A percentile compares a stretch with the other conserved stretches of the same genome.
These are phyloP conservation scores for Macrocybe gigantea DNA, from an alignment of 768 basidiomycete species.

Conservation along the genomic window DNA sequence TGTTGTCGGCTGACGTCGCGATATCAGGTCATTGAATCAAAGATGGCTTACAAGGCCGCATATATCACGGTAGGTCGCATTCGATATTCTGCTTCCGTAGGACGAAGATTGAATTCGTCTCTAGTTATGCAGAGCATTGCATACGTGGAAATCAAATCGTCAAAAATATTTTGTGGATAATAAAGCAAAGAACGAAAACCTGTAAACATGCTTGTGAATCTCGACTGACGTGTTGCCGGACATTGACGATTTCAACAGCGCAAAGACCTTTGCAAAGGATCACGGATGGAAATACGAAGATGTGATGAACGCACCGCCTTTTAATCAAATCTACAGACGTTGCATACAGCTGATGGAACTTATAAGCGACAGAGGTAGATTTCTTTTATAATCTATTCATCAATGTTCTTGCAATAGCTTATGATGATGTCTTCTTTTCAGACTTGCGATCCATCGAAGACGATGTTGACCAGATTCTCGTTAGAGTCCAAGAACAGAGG, in stretches of 20 bases:
- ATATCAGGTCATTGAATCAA: slow-evolving; percentile 3
- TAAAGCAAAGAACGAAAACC: slow-evolving; percentile 8
- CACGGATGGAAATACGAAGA: slow-evolving; percentile 40
- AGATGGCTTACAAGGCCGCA: slow-evolving; percentile 2
- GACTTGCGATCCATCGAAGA: slow-evolving; percentile 7
- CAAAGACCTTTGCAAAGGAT: slow-evolving; percentile 20
- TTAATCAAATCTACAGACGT: slow-evolving; percentile 27
- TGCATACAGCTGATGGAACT: slow-evolving; percentile 16
- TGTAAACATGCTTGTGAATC: slow-evolving; percentile 10
- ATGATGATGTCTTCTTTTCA: no score
- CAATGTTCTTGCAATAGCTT: no score
- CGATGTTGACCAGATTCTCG: slow-evolving; percentile 17
- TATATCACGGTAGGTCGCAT: slow-evolving; percentile 9
- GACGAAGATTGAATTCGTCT: neutral
- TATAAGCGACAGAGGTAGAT: no score
- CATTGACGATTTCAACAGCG: slow-evolving; percentile 21
- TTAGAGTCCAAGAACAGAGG: slow-evolving; percentile 11
- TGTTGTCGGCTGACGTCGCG: no score
- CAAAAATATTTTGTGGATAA: neutral
- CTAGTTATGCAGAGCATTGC: slow-evolving; percentile 9
- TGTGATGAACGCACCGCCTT: slow-evolving; percentile 33
- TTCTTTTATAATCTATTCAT: no score
- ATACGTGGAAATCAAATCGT: slow-evolving; percentile 6
- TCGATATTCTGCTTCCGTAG: neutral
- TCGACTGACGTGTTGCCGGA: neutral